Base-by-base conservation (phyloP, 495 filamentous ascomycete species). In the Trichoderma reesei region DNA sequence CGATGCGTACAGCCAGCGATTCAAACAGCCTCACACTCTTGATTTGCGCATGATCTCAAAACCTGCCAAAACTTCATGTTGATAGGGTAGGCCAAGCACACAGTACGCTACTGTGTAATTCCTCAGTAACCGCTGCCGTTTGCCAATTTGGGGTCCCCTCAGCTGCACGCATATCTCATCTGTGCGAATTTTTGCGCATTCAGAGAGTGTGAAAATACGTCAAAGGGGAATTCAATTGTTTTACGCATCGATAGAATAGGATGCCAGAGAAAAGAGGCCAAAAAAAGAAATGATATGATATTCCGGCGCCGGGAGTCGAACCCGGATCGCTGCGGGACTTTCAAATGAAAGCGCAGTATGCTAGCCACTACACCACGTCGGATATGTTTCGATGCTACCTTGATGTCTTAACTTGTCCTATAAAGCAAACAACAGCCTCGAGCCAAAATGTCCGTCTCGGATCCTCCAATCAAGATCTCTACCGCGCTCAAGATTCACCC, bases 341-440 rank as follows among this genome's bases (percentile, higher is more conserved):
- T 36, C 51, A 13, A 33, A 16, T 56, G 51, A 56, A 56, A 56
- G 51, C 51, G 51, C 51, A 14, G 51, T 56, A 56, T 56, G 51
- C 51, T 56, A 56, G 51, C 51, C 51, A 56, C 51, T 56, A 56
- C 51, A 56, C 51, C 51, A 56, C 51, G 51, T 56, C 51, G 51
- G 51, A 56, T 31, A 34, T 56, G 3, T 56, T 56, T 56, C 13
- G 51, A 56, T 56, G 51, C 18, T 36, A 56, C 10, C 3, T 56
- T 0, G 7, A 9, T 1, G 26, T 4, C 18, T 34, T 56, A 56
- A 4, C 0, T 36, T 11, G 8, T 3, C 16, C 6, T 34, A 56
- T 56, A 56, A 31, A 54, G 14, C 3, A 16, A 7, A 20, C n/a
- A 54, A 7, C 26, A 7, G 0, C 7, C 51, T 11, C 5, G 1